Conservation (phyloP, 2,329 filamentous ascomycete species). For the Cladophialophora carrionii region DNA sequence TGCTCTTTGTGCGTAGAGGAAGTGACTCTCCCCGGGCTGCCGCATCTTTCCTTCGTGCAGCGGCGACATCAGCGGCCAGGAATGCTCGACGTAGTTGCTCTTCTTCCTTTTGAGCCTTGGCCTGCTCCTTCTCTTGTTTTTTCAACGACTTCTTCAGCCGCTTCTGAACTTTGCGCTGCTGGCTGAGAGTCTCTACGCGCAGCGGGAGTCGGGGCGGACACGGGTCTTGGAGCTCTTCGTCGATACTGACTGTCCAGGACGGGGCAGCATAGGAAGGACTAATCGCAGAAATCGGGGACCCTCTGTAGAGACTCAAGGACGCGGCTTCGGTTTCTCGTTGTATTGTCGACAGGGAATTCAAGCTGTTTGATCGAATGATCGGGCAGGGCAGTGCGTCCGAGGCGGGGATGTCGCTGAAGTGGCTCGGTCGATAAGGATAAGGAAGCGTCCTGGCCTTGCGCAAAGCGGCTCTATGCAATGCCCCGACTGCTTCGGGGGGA, state of each 20-base stretch:
- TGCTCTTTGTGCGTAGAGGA: conserved; percentile 24
- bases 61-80: conserved; percentile 25
- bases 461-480: conserved; percentile 21
- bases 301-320: conserved; percentile 28
- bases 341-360: conserved; percentile 33
- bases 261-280: conserved; percentile 18
- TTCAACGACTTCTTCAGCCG: conserved; percentile 29
- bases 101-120: conserved; percentile 28
- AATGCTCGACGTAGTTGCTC: conserved; percentile 24
- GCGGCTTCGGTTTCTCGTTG: conserved; percentile 33
- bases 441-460: conserved; percentile 28
- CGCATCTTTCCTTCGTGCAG: conserved; percentile 18
- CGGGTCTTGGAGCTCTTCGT: conserved; percentile 27
- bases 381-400: conserved; percentile 24
- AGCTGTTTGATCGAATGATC: conserved; percentile 28
- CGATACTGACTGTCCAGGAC: conserved; percentile 14
- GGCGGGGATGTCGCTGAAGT: conserved; percentile 21
- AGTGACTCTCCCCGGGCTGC: conserved; percentile 19
- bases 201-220: conserved; percentile 23
- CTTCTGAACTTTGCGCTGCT: conserved; percentile 33
- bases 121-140: conserved; percentile 25
- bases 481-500: conserved; percentile 15
- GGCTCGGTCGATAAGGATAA: conserved; percentile 27
- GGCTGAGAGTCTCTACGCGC: conserved; percentile 27
- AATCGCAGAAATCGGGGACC: conserved; percentile 33